Evolutionary conservation across 371 early-diverging fungal genomes (phyloP).

Genomic region (Rhizopus delemar): DNA sequence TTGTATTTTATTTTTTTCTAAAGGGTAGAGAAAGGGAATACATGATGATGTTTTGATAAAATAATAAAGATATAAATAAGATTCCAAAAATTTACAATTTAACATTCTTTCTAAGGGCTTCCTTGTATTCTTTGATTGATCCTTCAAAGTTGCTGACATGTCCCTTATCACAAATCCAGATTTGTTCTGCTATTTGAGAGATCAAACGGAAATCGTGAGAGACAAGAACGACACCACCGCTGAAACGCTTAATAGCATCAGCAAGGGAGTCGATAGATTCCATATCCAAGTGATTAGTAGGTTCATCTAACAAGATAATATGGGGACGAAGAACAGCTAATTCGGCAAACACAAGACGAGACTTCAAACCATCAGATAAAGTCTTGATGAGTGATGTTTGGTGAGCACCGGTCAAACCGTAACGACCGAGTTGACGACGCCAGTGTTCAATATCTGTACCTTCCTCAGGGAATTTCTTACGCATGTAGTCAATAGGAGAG

Average conservation of each 20-base stretch:
- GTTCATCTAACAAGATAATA: constrained; percentile 98
- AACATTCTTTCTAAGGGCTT: constrained; percentile 76
- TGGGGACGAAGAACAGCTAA: constrained; percentile 88
- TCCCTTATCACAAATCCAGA: constrained; percentile 94
- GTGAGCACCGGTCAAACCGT: constrained; percentile 90
- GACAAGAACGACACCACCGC: constrained; percentile 97
- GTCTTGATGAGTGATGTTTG: constrained; percentile 89
- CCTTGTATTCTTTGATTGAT: constrained; percentile 89
- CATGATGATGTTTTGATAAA: background rate
- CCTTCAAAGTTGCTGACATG: constrained; percentile 77
- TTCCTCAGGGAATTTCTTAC: constrained; percentile 73
- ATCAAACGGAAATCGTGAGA: constrained; percentile 99
- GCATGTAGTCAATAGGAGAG: constrained; percentile 92
- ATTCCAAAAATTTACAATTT: constrained; percentile 51
- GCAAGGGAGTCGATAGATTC: constrained; percentile 97
- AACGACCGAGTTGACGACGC: constrained; percentile 90
- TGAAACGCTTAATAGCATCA: constrained; percentile 91
- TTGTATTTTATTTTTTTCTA: constrained; percentile 5
- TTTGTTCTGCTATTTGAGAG: constrained; percentile 92
- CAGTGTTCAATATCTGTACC: constrained; percentile 64
- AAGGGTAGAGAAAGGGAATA: background rate
- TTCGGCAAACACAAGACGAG: constrained; percentile 95
- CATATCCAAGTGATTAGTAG: constrained; percentile 93
- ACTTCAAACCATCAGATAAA: constrained; percentile 93
- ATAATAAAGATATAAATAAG: background rate